Evolutionary conservation across 176 grass and related monocot species (phyloP).

Genomic region (Zea mays): DNA sequence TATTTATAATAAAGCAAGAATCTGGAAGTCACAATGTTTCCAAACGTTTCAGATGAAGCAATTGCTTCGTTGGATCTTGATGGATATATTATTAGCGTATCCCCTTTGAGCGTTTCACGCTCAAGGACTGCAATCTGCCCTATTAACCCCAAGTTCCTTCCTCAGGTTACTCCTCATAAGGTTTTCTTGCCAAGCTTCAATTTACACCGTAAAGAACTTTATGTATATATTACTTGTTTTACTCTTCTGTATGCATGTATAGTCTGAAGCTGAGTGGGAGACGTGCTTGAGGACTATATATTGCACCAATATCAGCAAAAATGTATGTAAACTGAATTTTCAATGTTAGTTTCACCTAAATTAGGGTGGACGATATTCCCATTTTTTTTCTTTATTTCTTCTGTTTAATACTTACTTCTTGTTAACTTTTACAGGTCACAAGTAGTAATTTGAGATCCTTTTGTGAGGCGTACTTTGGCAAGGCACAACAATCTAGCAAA

Average conservation of each 20-base stretch:
- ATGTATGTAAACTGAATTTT: slow-evolving; percentile 14
- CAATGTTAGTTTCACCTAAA: not conserved
- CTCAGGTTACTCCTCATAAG: slow-evolving; percentile 29
- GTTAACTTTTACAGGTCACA: slow-evolving; percentile 31
- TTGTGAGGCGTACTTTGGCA: slow-evolving; percentile 41
- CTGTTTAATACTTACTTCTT: not conserved
- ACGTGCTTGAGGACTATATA: slow-evolving; percentile 52
- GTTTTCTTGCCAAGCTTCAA: not conserved
- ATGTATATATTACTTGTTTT: not conserved
- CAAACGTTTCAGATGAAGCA: slow-evolving; percentile 39
- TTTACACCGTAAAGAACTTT: not conserved
- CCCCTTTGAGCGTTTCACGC: slow-evolving; percentile 36
- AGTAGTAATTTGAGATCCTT: slow-evolving; percentile 31
- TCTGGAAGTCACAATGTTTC: not conserved
- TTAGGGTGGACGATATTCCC: not conserved
- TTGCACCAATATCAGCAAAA: slow-evolving; percentile 51
- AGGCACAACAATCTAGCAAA: slow-evolving; percentile 17
- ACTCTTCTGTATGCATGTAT: slow-evolving; percentile 3
- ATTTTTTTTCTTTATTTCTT: not conserved
- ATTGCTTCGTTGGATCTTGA: slow-evolving; percentile 29
- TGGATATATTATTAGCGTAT: slow-evolving; percentile 31
- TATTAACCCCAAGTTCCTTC: slow-evolving; percentile 56
- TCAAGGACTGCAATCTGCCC: slow-evolving; percentile 58
- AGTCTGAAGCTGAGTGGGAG: slow-evolving; percentile 57
- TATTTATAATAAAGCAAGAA: not conserved